Evolutionary conservation across 2,329 filamentous ascomycete species (phyloP).

Genomic region (Westerdykella ornata): DNA sequence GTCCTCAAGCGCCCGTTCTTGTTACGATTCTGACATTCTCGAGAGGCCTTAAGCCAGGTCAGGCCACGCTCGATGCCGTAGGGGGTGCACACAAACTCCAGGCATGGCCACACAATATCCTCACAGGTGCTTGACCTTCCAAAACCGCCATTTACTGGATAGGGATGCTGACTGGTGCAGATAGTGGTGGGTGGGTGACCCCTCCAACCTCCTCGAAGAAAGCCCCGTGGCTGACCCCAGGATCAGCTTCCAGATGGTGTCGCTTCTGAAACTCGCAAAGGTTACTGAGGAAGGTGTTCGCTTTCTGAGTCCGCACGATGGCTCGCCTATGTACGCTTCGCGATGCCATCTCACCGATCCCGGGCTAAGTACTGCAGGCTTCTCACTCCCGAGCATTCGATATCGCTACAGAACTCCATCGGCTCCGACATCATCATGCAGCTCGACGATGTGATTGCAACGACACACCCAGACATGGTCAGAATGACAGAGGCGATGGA

Average conservation of each 20-base stretch:
- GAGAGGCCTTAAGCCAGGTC: conserved; percentile 81
- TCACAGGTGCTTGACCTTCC: conserved; percentile 53
- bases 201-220: conserved; percentile 11
- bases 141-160: neutral
- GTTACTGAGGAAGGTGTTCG: conserved; percentile 93
- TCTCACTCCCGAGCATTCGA: conserved; percentile 94
- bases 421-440: conserved; percentile 99
- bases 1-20: neutral
- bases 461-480: conserved; percentile 79
- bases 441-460: conserved; percentile 94
- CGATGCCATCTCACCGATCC: conserved; percentile 2
- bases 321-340: conserved; percentile 65
- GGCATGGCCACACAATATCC: conserved; percentile 89
- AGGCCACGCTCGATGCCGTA: conserved; percentile 76
- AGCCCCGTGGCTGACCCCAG: conserved; percentile 21
- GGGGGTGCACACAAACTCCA: conserved; percentile 93
- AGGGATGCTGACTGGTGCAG: conserved; percentile 30
- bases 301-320: conserved; percentile 94
- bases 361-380: conserved; percentile 46
- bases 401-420: conserved; percentile 91
- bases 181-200: conserved; percentile 42
- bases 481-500: conserved; percentile 95
- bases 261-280: conserved; percentile 82
- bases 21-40: conserved; percentile 13
- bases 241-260: conserved; percentile 94